A percentile compares a stretch with the other conserved stretches of the same genome.
Conservation (phyloP, 2,329 filamentous ascomycete genomes). For the Aspergillus nomiae region DNA sequence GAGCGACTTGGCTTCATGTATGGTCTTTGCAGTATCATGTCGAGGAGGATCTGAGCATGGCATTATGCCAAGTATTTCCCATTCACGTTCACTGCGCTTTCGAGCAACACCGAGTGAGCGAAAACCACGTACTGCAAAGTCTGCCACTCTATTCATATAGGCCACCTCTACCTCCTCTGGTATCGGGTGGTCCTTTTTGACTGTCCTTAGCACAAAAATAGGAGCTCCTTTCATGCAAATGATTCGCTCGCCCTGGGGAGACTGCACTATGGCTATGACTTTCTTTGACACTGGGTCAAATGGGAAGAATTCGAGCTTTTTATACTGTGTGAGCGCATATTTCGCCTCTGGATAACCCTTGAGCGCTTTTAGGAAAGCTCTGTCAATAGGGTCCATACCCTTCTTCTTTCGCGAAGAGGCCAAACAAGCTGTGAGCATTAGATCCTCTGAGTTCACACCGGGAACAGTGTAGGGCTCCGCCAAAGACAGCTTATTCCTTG, state of each 20-base stretch:
- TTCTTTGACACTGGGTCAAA: constrained; percentile 96
- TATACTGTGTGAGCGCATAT: constrained; percentile 77
- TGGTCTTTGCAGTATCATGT: constrained; percentile 86
- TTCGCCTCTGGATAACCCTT: constrained; percentile 82
- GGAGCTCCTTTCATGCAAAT: constrained; percentile 90
- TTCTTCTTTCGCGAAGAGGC: constrained; percentile 93
- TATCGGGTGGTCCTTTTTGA: constrained; percentile 81
- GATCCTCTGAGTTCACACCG: constrained; percentile 81
- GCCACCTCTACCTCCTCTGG: constrained; percentile 74
- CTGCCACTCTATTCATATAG: constrained; percentile 90
- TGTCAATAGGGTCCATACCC: constrained; percentile 93
- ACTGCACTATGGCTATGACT: constrained; percentile 80
- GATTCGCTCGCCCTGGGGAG: constrained; percentile 79
- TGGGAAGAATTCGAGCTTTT: constrained; percentile 79
- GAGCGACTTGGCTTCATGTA: constrained; percentile 84
- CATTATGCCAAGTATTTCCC: constrained; percentile 95
- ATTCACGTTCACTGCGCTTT: constrained; percentile 77
- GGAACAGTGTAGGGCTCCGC: constrained; percentile 80
- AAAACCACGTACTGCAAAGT: constrained; percentile 91
- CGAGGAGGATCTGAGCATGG: constrained; percentile 90
- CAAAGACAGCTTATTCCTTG: constrained; percentile 90
- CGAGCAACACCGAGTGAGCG: constrained; percentile 90
- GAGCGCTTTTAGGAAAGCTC: constrained; percentile 87
- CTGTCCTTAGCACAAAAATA: constrained; percentile 82
- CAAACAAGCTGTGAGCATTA: constrained; percentile 89